A percentile compares a stretch with the other conserved stretches of the same genome.
phyloP scores from a whole-genome alignment of 2,329 filamentous ascomycete species.

The Trichothecium sympodiale region DNA sequence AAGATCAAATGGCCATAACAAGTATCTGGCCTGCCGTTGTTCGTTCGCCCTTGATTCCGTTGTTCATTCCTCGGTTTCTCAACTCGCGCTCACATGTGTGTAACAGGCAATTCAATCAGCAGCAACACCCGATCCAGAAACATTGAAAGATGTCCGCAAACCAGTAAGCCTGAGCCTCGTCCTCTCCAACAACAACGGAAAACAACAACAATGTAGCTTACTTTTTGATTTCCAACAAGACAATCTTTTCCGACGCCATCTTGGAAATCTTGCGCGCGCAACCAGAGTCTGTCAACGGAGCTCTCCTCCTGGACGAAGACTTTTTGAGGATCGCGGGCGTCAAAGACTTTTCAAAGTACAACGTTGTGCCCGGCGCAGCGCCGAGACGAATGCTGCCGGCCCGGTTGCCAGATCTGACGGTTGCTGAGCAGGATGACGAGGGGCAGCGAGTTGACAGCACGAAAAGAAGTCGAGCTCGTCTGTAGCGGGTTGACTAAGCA shows the following conservation, averaged over 20 bases:
- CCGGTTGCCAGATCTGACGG: slow-evolving; percentile 55
- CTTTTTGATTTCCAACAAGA: no score
- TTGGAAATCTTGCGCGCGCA: slow-evolving; percentile 57
- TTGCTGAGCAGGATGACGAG: slow-evolving; percentile 72
- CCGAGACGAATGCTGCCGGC: slow-evolving; percentile 72
- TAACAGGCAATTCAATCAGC: background rate
- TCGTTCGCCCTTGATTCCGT: slow-evolving; percentile 16
- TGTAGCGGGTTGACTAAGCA: no score
- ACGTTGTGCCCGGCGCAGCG: slow-evolving; percentile 47
- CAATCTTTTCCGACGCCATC: slow-evolving; percentile 72
- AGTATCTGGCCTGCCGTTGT: slow-evolving; percentile 75
- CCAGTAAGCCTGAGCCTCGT: slow-evolving; percentile 1
- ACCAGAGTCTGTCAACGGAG: slow-evolving; percentile 53
- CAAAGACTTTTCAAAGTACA: slow-evolving; percentile 63
- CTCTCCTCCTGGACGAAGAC: slow-evolving; percentile 68
- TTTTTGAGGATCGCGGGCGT: slow-evolving; percentile 55
- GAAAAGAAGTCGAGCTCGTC: slow-evolving; percentile 22
- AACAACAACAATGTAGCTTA: no score
- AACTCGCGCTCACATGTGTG: no score
- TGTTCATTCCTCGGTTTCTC: background rate
- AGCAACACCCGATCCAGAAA: slow-evolving; percentile 7
- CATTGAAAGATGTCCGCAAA: background rate
- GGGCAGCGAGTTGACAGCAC: slow-evolving; percentile 60
- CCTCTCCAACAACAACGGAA: no score
- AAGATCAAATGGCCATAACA: slow-evolving; percentile 55